Evolutionary conservation across 805 yeast species (phyloP).

Genomic region (Metschnikowia drakensbergensis): DNA sequence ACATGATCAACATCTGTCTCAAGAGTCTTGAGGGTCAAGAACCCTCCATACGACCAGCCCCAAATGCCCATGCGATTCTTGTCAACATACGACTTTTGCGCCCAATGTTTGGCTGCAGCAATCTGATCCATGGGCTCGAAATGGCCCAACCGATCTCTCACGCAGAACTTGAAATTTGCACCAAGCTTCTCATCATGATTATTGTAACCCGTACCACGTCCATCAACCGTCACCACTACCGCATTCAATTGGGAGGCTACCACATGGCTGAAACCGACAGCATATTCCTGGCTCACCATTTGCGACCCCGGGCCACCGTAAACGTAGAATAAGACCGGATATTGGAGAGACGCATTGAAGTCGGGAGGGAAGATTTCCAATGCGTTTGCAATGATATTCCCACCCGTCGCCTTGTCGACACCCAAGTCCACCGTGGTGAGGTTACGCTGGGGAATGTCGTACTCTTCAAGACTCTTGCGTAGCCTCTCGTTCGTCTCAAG

Average conservation of each 20-base stretch:
- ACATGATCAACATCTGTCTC: constrained; percentile 65
- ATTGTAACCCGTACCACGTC: constrained; percentile 92
- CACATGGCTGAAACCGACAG: constrained; percentile 65
- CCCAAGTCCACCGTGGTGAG: constrained; percentile 55
- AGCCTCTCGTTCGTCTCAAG: constrained; percentile 49
- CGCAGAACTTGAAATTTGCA: constrained; percentile 62
- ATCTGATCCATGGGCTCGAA: constrained; percentile 87
- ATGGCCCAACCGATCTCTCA: constrained; percentile 77
- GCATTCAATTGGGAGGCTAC: constrained; percentile 75
- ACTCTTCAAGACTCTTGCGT: constrained; percentile 33
- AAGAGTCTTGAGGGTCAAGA: constrained; percentile 81
- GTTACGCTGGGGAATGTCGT: constrained; percentile 53
- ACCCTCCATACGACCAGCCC: constrained; percentile 99
- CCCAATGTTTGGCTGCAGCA: constrained; percentile 74
- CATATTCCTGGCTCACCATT: constrained; percentile 59
- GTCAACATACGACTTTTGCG: constrained; percentile 60
- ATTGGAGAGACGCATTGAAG: constrained; percentile 59
- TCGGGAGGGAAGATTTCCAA: constrained; percentile 74
- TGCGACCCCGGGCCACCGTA: constrained; percentile 98
- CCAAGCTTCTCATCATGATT: constrained; percentile 51
- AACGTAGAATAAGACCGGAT: constrained; percentile 84
- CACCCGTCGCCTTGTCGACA: constrained; percentile 43
- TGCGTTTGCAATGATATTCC: constrained; percentile 53
- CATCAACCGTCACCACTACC: constrained; percentile 92
- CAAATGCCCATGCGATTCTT: constrained; percentile 71